A percentile compares a stretch with the other conserved stretches of the same genome.
Conservation (phyloP, 129 eudicot genomes). For the Apium graveolens region DNA sequence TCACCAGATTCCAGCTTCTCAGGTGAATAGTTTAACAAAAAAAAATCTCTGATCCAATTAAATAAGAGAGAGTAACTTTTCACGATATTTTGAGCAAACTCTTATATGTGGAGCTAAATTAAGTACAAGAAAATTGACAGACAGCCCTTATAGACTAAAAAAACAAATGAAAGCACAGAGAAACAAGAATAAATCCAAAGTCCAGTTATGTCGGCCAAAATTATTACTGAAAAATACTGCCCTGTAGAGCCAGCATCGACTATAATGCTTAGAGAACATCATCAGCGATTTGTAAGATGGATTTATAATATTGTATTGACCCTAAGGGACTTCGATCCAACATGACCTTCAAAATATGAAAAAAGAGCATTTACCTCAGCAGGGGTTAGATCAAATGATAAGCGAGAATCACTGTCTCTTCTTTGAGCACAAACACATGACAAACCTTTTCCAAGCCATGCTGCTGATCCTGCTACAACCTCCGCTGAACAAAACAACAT, state of each 20-base stretch:
- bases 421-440: slow-evolving; percentile 98
- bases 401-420: slow-evolving; percentile 75
- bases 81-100: not conserved
- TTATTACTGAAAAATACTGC: not conserved
- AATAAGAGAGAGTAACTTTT: not conserved
- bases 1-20: not conserved
- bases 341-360: not conserved
- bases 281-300: not conserved
- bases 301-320: not conserved
- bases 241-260: not conserved
- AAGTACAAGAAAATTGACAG: not conserved
- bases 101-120: not conserved
- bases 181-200: not conserved
- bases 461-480: slow-evolving; percentile 99
- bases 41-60: not conserved
- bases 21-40: not conserved
- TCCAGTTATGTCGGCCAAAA: not conserved
- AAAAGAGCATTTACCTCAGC: slow-evolving; percentile 47
- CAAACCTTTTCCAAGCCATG: slow-evolving; percentile 98
- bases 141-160: not conserved
- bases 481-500: slow-evolving; percentile 54
- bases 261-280: not conserved
- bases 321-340: not conserved
- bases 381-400: slow-evolving; percentile 86
- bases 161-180: not conserved